A percentile compares a stretch with the other conserved stretches of the same genome.
These are phyloP conservation scores for Porogramme epimiltina DNA, from an alignment of 1,284 basidiomycete genomes.

Conservation along the genomic window DNA sequence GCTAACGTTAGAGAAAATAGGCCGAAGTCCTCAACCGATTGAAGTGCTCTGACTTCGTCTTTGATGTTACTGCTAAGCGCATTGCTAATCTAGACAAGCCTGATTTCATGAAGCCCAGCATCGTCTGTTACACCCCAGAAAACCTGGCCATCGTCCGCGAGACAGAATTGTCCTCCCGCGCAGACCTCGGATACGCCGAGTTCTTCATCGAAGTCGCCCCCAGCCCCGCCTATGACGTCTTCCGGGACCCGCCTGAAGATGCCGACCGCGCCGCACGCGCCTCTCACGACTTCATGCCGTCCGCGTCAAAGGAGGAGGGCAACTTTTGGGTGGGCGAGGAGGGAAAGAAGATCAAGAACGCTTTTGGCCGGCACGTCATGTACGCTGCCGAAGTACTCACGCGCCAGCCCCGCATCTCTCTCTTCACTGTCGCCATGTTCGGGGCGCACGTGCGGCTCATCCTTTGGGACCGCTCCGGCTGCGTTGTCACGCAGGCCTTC, in stretches of 20 bases:
- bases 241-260: conserved; percentile 3
- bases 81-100: neutral
- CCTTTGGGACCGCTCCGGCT: conserved; percentile 3
- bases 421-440: neutral
- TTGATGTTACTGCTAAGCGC: conserved; percentile 2
- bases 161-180: neutral
- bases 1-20: conserved; percentile 3
- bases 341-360: neutral
- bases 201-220: conserved; percentile 9
- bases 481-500: conserved; percentile 5
- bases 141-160: neutral
- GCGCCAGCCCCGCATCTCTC: neutral
- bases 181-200: conserved; percentile 12
- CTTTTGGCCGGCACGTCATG: neutral
- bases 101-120: conserved; percentile 7
- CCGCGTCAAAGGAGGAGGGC: neutral
- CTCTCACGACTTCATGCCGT: neutral
- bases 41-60: conserved; percentile 15
- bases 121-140: conserved; percentile 3
- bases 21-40: neutral
- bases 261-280: neutral
- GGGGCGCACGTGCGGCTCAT: neutral
- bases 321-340: too few species aligned
- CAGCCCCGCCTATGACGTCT: conserved; percentile 2
- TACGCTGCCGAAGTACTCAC: neutral